Evolutionary conservation across 306 rosid genomes (phyloP).

Genomic region (Arachis hypogaea): DNA sequence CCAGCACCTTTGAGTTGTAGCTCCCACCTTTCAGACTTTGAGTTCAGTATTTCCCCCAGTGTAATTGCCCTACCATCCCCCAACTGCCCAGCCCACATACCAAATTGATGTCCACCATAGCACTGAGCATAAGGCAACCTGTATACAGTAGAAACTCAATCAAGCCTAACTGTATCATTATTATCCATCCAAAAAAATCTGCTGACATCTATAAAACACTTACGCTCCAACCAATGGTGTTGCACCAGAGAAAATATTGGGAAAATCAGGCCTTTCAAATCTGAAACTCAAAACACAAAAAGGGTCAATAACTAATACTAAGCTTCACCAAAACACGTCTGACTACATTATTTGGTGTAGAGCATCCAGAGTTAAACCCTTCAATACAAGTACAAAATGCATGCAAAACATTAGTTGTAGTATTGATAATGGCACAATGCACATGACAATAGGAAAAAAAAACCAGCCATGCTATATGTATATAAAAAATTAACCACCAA

Average conservation of each 20-base stretch:
- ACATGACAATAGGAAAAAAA: background rate
- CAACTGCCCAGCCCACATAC: constrained; percentile 99
- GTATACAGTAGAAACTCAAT: constrained; percentile 35
- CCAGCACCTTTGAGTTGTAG: constrained; percentile 98
- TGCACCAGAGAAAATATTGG: constrained; percentile 82
- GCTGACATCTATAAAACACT: constrained; percentile 48
- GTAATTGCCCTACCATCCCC: constrained; percentile 99
- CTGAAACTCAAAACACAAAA: constrained; percentile 57
- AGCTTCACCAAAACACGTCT: background rate
- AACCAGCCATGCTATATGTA: no score
- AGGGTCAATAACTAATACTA: constrained; percentile 39
- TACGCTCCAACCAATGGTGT: constrained; percentile 82
- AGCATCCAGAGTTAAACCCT: constrained; percentile 9
- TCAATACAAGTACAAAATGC: constrained; percentile 1
- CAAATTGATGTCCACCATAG: constrained; percentile 98
- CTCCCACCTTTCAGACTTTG: constrained; percentile 89
- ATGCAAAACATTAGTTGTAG: background rate
- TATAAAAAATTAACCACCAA: no score
- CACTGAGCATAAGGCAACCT: constrained; percentile 96
- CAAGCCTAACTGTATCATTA: constrained; percentile 30
- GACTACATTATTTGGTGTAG: background rate
- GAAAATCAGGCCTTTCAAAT: constrained; percentile 85
- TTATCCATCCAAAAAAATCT: constrained; percentile 6
- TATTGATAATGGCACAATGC: background rate
- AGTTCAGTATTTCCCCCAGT: constrained; percentile 85